Conservation (phyloP, 305 asterid species). For the Fraxinus sp. region DNA sequence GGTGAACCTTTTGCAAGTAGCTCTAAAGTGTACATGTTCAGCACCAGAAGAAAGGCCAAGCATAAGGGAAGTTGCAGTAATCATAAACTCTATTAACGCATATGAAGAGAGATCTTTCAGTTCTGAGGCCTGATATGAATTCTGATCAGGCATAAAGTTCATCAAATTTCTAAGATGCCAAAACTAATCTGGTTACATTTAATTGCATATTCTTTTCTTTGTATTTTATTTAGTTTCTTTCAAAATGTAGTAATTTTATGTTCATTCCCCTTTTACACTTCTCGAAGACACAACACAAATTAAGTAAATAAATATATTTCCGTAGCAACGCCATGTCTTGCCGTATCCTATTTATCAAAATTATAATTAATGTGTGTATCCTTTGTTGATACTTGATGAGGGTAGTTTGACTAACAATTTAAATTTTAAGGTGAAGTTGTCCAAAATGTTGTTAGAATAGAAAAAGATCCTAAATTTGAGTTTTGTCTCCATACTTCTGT, state of each 20-base stretch:
- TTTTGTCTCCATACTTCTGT: background rate
- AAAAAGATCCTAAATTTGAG: background rate
- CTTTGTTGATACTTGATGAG: background rate
- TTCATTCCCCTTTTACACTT: background rate
- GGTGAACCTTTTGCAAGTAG: slow-evolving; percentile 65
- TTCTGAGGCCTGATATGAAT: slow-evolving; percentile 26
- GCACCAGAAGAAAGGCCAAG: slow-evolving; percentile 46
- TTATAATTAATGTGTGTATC: background rate
- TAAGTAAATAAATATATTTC: background rate
- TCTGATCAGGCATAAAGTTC: background rate
- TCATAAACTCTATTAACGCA: slow-evolving; percentile 48
- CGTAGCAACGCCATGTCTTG: background rate
- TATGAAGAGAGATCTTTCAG: slow-evolving; percentile 46
- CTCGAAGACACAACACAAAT: background rate
- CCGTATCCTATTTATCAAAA: background rate
- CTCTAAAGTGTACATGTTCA: slow-evolving; percentile 51
- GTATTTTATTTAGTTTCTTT: background rate
- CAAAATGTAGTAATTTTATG: background rate
- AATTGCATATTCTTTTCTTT: background rate
- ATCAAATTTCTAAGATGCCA: background rate
- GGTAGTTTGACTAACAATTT: background rate
- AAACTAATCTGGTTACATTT: background rate
- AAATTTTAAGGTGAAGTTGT: background rate
- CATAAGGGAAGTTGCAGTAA: slow-evolving; percentile 49
- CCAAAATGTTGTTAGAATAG: background rate